Conservation (phyloP, 2,329 filamentous ascomycete species). For the Metarhizium album region DNA sequence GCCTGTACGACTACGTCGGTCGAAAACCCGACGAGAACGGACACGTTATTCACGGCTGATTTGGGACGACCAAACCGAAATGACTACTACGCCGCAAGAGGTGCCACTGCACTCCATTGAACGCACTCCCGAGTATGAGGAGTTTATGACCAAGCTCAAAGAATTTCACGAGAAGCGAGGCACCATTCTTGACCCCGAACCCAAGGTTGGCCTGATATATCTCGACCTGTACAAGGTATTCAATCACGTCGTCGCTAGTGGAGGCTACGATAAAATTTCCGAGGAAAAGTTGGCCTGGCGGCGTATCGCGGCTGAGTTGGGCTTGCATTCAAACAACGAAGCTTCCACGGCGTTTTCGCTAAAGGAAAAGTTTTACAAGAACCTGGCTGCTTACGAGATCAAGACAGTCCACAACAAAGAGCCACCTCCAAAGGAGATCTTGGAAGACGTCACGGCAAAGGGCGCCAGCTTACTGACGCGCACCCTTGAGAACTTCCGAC, state of each 20-base stretch:
- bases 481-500: slow-evolving; percentile 64
- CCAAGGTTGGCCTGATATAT: slow-evolving; percentile 66
- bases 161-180: slow-evolving; percentile 71
- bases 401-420: slow-evolving; percentile 65
- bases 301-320: slow-evolving; percentile 64
- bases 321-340: slow-evolving; percentile 63
- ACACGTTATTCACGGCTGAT: not conserved
- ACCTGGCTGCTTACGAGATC: slow-evolving; percentile 81
- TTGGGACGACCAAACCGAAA: slow-evolving; percentile 6
- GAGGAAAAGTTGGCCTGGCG: slow-evolving; percentile 82
- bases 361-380: slow-evolving; percentile 84
- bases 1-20: not conserved
- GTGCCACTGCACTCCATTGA: slow-evolving; percentile 38
- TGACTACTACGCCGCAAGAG: slow-evolving; percentile 21
- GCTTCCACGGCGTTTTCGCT: slow-evolving; percentile 76
- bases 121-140: slow-evolving; percentile 59
- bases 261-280: slow-evolving; percentile 78
- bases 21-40: not conserved
- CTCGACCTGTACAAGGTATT: slow-evolving; percentile 72
- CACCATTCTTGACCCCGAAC: slow-evolving; percentile 67
- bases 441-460: slow-evolving; percentile 80
- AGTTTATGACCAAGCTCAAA: slow-evolving; percentile 64
- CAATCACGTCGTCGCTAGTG: slow-evolving; percentile 62
- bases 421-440: slow-evolving; percentile 76
- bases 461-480: slow-evolving; percentile 69